Evolutionary conservation across 2,329 filamentous ascomycete genomes (phyloP).

Genomic region (Arthrobotrys conoides): DNA sequence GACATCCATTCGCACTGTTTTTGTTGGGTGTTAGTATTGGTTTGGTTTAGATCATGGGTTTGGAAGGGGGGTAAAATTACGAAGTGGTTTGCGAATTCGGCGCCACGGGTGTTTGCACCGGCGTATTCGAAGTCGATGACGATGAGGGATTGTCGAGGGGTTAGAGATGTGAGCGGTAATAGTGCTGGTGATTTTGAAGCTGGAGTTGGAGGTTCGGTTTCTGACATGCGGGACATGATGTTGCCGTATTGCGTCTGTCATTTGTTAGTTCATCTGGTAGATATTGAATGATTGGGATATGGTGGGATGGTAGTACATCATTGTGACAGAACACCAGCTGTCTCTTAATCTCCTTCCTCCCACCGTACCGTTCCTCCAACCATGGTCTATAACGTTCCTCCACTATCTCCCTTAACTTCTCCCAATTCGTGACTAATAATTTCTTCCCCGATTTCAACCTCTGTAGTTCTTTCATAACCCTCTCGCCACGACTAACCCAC

Average conservation of each 20-base stretch:
- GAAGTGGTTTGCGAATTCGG: slow-evolving; percentile 98
- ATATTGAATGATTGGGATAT: background rate
- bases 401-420: slow-evolving; percentile 79
- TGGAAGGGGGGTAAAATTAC: slow-evolving; percentile 68
- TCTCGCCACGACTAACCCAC: slow-evolving; percentile 79
- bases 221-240: slow-evolving; percentile 78
- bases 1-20: slow-evolving; percentile 89
- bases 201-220: slow-evolving; percentile 50
- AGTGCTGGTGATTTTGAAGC: slow-evolving; percentile 49
- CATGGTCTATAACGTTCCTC: slow-evolving; percentile 80
- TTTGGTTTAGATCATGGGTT: background rate
- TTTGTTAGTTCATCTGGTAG: slow-evolving; percentile 58
- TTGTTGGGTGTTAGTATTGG: slow-evolving; percentile 1
- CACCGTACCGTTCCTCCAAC: slow-evolving; percentile 76
- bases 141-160: slow-evolving; percentile 67
- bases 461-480: slow-evolving; percentile 68
- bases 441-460: slow-evolving; percentile 74
- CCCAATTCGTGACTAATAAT: slow-evolving; percentile 89
- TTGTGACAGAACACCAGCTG: slow-evolving; percentile 96
- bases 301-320: slow-evolving; percentile 74
- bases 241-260: slow-evolving; percentile 95
- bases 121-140: slow-evolving; percentile 99
- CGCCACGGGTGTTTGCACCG: slow-evolving; percentile 84
- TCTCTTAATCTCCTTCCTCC: slow-evolving; percentile 76
- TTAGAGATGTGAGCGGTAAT: slow-evolving; percentile 69